Evolutionary conservation across 2,329 filamentous ascomycete species (phyloP).

Genomic region (Endothia cerciana): DNA sequence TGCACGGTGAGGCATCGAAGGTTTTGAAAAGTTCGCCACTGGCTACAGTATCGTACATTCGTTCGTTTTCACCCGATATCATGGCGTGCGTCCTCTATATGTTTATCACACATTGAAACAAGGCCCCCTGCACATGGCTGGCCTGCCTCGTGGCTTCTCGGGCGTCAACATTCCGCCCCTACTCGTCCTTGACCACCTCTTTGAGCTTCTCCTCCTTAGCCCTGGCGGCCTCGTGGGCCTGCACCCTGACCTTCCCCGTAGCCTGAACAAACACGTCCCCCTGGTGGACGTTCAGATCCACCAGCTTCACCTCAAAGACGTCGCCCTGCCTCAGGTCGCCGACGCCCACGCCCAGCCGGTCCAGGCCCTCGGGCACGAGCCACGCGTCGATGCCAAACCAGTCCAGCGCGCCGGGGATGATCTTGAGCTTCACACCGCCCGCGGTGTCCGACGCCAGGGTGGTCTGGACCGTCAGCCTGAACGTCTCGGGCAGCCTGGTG

Average conservation of each 20-base stretch:
- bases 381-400: constrained; percentile 53
- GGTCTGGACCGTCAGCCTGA: constrained; percentile 52
- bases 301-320: constrained; percentile 59
- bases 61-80: background rate
- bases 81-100: background rate
- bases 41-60: too few species aligned
- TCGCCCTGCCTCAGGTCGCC: constrained; percentile 51
- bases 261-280: constrained; percentile 52
- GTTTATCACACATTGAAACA: background rate
- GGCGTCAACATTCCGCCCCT: background rate
- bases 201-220: background rate
- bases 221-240: constrained; percentile 1
- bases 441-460: constrained; percentile 36
- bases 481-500: constrained; percentile 47
- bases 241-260: constrained; percentile 37
- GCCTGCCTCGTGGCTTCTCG: background rate
- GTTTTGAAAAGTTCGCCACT: background rate
- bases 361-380: constrained; percentile 45
- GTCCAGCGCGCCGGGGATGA: constrained; percentile 41
- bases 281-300: constrained; percentile 55
- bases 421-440: constrained; percentile 38
- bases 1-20: too few species aligned
- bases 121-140: background rate
- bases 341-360: constrained; percentile 42
- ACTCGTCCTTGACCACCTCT: background rate